Evolutionary conservation across 108 stramenopile species (phyloP).

Genomic region (Nitzschia palea): DNA sequence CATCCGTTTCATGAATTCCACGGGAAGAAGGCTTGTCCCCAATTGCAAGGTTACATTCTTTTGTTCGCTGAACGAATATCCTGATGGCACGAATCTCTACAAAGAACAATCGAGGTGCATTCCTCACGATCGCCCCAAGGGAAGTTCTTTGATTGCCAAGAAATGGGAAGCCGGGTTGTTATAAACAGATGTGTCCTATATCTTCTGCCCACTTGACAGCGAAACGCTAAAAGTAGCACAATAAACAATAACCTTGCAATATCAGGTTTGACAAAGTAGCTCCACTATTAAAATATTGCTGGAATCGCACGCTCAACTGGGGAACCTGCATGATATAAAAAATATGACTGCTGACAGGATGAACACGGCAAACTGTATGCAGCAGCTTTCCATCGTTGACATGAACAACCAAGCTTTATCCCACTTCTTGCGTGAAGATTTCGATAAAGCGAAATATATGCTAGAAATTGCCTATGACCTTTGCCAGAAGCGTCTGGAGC

Average conservation of each 20-base stretch:
- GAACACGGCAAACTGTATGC: not conserved
- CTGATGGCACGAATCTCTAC: too few relatives aligned
- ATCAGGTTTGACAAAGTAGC: too few relatives aligned
- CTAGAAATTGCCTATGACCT: conserved; percentile 8
- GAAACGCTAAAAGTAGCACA: not conserved
- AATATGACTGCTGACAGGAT: too few relatives aligned
- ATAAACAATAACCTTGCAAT: too few relatives aligned
- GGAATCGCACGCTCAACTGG: too few relatives aligned
- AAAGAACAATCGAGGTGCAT: not conserved
- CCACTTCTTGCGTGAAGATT: conserved; percentile 13
- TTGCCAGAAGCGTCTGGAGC: not conserved
- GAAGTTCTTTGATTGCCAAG: not conserved
- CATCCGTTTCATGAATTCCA: too few relatives aligned
- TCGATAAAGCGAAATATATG: not conserved
- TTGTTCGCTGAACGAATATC: not conserved
- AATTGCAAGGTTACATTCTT: not conserved
- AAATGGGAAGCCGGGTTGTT: not conserved
- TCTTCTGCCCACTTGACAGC: not conserved
- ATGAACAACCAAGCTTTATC: conserved; percentile 13
- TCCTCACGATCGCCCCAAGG: not conserved
- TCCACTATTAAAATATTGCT: too few relatives aligned
- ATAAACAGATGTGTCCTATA: not conserved
- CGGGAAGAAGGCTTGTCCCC: too few relatives aligned
- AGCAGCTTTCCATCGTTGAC: not conserved
- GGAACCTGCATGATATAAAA: too few relatives aligned